These are phyloP conservation scores for Arxiozyma heterogenica DNA, from an alignment of 1,139 yeast genomes.

Conservation along the genomic window DNA sequence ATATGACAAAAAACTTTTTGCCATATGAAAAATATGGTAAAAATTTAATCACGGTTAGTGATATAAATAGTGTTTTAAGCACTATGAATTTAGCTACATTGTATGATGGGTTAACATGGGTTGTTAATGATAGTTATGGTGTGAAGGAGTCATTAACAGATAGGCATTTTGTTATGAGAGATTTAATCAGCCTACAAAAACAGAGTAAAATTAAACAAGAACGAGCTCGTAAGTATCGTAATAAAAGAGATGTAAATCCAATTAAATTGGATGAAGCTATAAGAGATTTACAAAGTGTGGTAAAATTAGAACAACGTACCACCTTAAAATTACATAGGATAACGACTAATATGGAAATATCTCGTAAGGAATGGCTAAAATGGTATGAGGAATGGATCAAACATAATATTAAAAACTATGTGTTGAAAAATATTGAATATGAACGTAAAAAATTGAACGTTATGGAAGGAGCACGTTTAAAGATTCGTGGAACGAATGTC, in stretches of 20 bases:
- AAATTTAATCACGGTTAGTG: slow-evolving; percentile 62
- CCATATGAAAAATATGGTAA: slow-evolving; percentile 40
- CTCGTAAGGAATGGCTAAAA: slow-evolving; percentile 43
- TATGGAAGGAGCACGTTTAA: slow-evolving; percentile 66
- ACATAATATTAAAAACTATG: slow-evolving; percentile 47
- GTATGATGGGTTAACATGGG: slow-evolving; percentile 62
- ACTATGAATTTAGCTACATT: slow-evolving; percentile 66
- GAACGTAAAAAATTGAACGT: slow-evolving; percentile 74
- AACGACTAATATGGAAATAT: slow-evolving; percentile 77
- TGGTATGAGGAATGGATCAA: slow-evolving; percentile 51
- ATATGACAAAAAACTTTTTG: background rate
- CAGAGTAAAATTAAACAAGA: slow-evolving; percentile 62
- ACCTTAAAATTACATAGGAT: slow-evolving; percentile 70
- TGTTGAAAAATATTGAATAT: slow-evolving; percentile 69
- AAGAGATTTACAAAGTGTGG: slow-evolving; percentile 66
- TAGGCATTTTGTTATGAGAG: slow-evolving; percentile 86
- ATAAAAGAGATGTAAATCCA: slow-evolving; percentile 72
- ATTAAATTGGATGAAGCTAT: slow-evolving; percentile 86
- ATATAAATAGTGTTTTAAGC: slow-evolving; percentile 63
- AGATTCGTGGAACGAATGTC: slow-evolving; percentile 67
- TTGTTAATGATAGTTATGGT: slow-evolving; percentile 69
- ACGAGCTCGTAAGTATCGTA: slow-evolving; percentile 65
- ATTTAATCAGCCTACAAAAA: slow-evolving; percentile 68
- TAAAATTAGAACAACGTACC: slow-evolving; percentile 67
- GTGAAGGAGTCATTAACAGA: slow-evolving; percentile 90